Evolutionary conservation across 495 filamentous ascomycete genomes (phyloP).

Genomic region (Daldinia concentrica): DNA sequence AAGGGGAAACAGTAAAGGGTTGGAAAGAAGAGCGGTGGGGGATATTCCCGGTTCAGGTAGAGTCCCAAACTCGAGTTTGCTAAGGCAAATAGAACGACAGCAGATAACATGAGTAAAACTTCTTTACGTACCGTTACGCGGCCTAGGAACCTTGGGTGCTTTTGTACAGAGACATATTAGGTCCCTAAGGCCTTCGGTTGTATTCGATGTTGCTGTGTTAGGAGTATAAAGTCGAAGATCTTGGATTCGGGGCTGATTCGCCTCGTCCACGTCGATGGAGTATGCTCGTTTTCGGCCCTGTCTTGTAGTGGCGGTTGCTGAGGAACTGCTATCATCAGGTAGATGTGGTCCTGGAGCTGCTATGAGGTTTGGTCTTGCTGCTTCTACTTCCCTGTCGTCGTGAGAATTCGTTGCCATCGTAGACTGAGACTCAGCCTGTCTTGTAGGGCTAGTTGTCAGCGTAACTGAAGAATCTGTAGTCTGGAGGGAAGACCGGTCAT

Average conservation of each 20-base stretch:
- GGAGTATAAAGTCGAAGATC: conserved; percentile 53
- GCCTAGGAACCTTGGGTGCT: conserved; percentile 90
- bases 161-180: conserved; percentile 89
- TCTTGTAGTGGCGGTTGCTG: conserved; percentile 13
- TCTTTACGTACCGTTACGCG: conserved; percentile 85
- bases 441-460: conserved; percentile 17
- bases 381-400: conserved; percentile 21
- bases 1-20: conserved; percentile 37
- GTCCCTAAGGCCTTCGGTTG: conserved; percentile 50
- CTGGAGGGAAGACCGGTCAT: conserved; percentile 32
- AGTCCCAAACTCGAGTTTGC: conserved; percentile 22
- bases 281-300: conserved; percentile 53
- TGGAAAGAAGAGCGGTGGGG: conserved; percentile 19
- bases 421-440: conserved; percentile 18
- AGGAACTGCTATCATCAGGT: conserved; percentile 11
- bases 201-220: conserved; percentile 39
- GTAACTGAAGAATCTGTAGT: conserved; percentile 21
- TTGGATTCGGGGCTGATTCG: conserved; percentile 55
- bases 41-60: conserved; percentile 2
- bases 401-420: conserved; percentile 30
- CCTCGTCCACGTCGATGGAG: conserved; percentile 58
- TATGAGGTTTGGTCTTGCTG: conserved; percentile 15
- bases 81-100: conserved; percentile 34
- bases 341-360: conserved; percentile 1
- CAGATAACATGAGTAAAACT: conserved; percentile 24